A percentile compares a stretch with the other conserved stretches of the same genome.
These are phyloP conservation scores for Penicillium coffeae DNA, from an alignment of 495 filamentous ascomycete species.

Conservation along the genomic window DNA sequence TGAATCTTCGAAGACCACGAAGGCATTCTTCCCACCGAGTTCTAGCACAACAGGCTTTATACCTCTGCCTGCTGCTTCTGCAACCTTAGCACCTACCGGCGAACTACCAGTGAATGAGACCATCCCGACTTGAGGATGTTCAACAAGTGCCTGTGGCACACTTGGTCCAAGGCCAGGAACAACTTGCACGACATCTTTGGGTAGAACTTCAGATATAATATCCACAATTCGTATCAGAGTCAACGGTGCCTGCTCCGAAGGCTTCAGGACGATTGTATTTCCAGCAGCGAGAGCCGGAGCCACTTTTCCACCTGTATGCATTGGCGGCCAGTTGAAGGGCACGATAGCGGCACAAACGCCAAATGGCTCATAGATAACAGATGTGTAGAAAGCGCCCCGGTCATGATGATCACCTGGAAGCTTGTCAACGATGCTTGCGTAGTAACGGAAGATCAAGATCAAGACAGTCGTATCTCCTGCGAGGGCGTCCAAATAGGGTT, in stretches of 20 bases:
- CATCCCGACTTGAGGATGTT: constrained; percentile 14
- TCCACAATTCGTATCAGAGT: constrained; percentile 6
- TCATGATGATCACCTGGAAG: constrained; percentile 17
- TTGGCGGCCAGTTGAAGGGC: constrained; percentile 14
- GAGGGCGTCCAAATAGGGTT: constrained; percentile 12
- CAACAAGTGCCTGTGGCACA: constrained; percentile 6
- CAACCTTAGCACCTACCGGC: constrained; percentile 1
- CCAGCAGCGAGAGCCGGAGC: constrained; percentile 50
- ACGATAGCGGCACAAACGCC: constrained; percentile 21
- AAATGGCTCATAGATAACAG: constrained; percentile 14
- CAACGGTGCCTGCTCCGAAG: constrained; percentile 53
- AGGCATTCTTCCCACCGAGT: constrained; percentile 39
- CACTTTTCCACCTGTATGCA: constrained; percentile 35
- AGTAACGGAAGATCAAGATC: constrained; percentile 14
- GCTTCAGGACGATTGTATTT: constrained; percentile 53
- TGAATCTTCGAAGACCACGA: constrained; percentile 52
- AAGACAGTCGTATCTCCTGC: constrained; percentile 11
- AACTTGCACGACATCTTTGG: constrained; percentile 8
- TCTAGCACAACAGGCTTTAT: constrained; percentile 5
- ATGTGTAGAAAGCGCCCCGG: constrained; percentile 9
- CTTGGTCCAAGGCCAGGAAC: constrained; percentile 6
- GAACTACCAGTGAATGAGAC: constrained; percentile 12
- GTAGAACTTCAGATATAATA: constrained; percentile 3
- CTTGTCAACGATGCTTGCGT: constrained; percentile 14
- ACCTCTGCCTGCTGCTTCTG: neutral